Percentiles rank a stretch among this genome's conserved stretches.
Evolutionary conservation across 2,329 filamentous ascomycete species (phyloP).

Genomic region (Ilyonectria destructans): DNA sequence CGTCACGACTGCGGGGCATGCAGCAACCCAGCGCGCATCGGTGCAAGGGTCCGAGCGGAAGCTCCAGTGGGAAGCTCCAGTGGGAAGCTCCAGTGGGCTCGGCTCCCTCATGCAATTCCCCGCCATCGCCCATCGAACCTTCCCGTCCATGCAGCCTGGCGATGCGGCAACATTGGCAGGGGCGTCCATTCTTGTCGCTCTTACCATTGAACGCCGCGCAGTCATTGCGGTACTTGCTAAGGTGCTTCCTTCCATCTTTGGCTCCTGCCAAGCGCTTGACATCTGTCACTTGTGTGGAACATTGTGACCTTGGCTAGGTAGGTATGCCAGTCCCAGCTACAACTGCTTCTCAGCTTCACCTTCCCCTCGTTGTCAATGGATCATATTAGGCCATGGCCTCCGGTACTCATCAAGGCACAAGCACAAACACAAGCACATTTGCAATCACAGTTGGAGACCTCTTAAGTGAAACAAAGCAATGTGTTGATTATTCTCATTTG

Average conservation of each 20-base stretch:
- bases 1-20: not conserved
- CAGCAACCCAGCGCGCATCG: not conserved
- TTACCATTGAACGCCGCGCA: not conserved
- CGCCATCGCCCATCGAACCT: not conserved
- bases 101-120: not conserved
- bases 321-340: not conserved
- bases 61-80: not conserved
- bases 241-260: not conserved
- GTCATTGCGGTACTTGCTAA: not conserved
- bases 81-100: not conserved
- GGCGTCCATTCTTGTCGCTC: conserved; percentile 1
- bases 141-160: conserved; percentile 10
- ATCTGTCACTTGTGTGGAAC: not conserved
- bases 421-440: not conserved
- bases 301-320: not conserved
- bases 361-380: too few species aligned
- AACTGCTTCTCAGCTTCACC: not conserved
- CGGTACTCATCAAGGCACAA: not conserved
- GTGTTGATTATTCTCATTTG: not conserved
- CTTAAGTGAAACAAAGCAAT: not conserved
- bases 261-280: not conserved
- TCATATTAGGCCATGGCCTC: too few species aligned
- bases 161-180: not conserved
- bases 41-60: not conserved
- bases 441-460: not conserved